phyloP scores from a whole-genome alignment of 2,329 filamentous ascomycete species.

The Triangularia setosa region DNA sequence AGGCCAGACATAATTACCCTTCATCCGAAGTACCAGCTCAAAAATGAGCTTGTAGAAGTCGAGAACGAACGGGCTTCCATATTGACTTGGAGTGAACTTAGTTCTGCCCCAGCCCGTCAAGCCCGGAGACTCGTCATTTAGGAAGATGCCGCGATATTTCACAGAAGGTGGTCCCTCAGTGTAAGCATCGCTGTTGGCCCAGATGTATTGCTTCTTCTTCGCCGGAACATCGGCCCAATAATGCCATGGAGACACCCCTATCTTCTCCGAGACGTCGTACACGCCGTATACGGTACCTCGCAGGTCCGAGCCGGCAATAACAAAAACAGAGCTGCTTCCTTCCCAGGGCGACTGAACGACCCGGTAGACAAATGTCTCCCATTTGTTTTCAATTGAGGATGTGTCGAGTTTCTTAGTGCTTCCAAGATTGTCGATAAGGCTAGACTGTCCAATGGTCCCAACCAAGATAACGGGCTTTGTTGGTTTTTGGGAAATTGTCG shows the following conservation, averaged over 20 bases:
- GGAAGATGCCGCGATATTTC: constrained; percentile 56
- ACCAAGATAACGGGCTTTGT: constrained; percentile 40
- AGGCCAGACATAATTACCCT: constrained; percentile 57
- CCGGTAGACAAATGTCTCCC: constrained; percentile 51
- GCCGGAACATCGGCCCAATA: constrained; percentile 54
- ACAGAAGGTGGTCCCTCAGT: constrained; percentile 49
- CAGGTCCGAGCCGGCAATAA: constrained; percentile 54
- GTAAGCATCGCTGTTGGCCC: constrained; percentile 40
- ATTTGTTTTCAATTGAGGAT: constrained; percentile 44
- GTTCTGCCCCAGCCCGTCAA: constrained; percentile 51
- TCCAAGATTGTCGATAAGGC: constrained; percentile 44
- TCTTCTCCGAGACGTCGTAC: constrained; percentile 56
- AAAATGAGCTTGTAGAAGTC: constrained; percentile 54
- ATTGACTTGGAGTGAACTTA: constrained; percentile 37
- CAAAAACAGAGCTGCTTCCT: constrained; percentile 36
- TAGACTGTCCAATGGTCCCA: constrained; percentile 51
- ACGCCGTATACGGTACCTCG: constrained; percentile 55
- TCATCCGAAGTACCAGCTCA: constrained; percentile 51
- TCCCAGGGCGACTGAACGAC: constrained; percentile 36
- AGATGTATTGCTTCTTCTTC: constrained; percentile 43
- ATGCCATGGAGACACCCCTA: constrained; percentile 58
- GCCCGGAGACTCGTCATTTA: constrained; percentile 57
- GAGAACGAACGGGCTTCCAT: constrained; percentile 33
- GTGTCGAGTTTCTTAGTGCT: constrained; percentile 45
- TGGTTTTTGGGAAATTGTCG: constrained; percentile 7